Percentiles rank a stretch among this genome's conserved stretches.
phyloP scores from a whole-genome alignment of 1,139 yeast species.

The Hansenula anomala region DNA sequence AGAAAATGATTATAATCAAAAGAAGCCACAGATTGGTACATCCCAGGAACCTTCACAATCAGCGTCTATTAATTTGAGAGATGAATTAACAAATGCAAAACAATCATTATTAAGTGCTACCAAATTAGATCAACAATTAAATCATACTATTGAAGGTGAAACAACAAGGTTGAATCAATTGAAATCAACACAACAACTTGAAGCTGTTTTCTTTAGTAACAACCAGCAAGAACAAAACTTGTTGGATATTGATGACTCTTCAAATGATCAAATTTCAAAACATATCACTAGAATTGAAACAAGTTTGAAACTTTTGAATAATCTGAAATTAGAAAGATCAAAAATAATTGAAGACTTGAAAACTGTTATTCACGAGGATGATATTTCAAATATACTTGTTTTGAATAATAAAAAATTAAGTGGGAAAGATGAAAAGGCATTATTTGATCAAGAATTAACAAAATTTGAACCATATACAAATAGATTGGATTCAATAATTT shows the following conservation, averaged over 20 bases:
- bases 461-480: conserved; percentile 70
- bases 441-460: conserved; percentile 70
- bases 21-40: conserved; percentile 29
- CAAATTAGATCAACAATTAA: conserved; percentile 56
- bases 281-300: conserved; percentile 18
- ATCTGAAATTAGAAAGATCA: conserved; percentile 48
- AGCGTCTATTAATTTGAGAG: conserved; percentile 31
- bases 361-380: conserved; percentile 71
- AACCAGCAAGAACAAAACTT: conserved; percentile 13
- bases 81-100: conserved; percentile 53
- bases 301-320: conserved; percentile 22
- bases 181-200: conserved; percentile 26
- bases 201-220: conserved; percentile 22
- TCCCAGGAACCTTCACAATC: conserved; percentile 32
- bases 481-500: conserved; percentile 64
- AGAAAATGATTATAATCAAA: conserved; percentile 27
- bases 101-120: conserved; percentile 67
- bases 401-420: conserved; percentile 52
- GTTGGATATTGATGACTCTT: conserved; percentile 15
- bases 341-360: conserved; percentile 63
- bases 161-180: conserved; percentile 32
- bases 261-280: conserved; percentile 9
- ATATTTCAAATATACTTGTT: conserved; percentile 73
- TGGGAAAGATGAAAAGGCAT: conserved; percentile 51
- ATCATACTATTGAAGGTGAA: conserved; percentile 34